phyloP scores from a whole-genome alignment of 305 asterid species.

The Solanum hybrid region DNA sequence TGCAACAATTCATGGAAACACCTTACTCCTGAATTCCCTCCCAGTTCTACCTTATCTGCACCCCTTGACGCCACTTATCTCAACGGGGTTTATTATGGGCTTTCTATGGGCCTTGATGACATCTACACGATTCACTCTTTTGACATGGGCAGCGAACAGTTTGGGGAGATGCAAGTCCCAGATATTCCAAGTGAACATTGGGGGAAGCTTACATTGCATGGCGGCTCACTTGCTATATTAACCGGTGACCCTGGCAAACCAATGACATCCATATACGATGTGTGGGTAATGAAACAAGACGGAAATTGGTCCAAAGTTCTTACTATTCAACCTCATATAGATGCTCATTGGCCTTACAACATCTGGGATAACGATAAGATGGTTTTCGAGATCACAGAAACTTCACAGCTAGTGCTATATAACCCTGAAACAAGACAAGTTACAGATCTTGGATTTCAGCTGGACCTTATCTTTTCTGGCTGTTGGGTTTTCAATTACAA shows the following conservation, averaged over 20 bases:
- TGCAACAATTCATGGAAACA: neutral
- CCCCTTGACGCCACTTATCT: neutral
- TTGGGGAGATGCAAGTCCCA: neutral
- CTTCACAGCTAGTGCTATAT: conserved; percentile 17
- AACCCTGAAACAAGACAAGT: neutral
- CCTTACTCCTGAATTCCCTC: neutral
- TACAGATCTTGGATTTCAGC: neutral
- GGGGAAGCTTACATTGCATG: conserved; percentile 18
- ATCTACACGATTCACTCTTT: neutral
- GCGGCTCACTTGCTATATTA: conserved; percentile 22
- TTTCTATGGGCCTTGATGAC: neutral
- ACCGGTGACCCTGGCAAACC: neutral
- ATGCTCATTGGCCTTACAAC: conserved; percentile 24
- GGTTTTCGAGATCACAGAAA: conserved; percentile 13
- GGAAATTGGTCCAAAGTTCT: conserved; percentile 21
- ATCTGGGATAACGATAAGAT: conserved; percentile 30
- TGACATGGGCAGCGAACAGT: neutral
- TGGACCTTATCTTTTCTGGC: neutral
- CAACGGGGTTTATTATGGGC: neutral
- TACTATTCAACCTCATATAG: conserved; percentile 22
- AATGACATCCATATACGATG: conserved; percentile 8
- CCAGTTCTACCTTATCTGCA: neutral
- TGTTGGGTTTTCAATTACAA: neutral
- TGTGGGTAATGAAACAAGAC: conserved; percentile 25
- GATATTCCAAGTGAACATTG: conserved; percentile 7